Base-by-base conservation (phyloP, 148 eudicot genomes). In the Gaultheria prostrata region DNA sequence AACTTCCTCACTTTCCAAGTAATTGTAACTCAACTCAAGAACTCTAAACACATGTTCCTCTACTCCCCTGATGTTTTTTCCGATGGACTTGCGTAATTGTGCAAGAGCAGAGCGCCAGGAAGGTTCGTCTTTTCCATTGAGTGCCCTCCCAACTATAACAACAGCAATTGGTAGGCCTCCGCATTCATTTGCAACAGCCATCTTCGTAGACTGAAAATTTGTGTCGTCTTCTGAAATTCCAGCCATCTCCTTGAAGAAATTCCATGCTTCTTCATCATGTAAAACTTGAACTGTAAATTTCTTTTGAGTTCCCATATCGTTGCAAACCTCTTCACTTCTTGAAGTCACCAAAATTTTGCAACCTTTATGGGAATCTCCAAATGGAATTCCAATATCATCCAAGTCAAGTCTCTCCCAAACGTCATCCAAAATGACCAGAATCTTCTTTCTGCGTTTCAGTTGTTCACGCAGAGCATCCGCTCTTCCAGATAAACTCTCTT, bases 201-300 rank as follows among this genome's bases (percentile, higher is more conserved):
- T 51, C n/a, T 26, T 33, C 1, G 24, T 1, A 24, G 71, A 28
- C 8, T 39, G 43, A 39, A 28, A 20, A n/a, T 8, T n/a, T 0
- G 39, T 2, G 10, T 13, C 24, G 32, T 32, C 65, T 8, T 10
- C 39, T 12, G 51, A 43, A 69, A 74, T 78, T 21, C 87, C 89
- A 15, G 83, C 86, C 63, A 73, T 80, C 75, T 86, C 84, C 84
- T 57, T 86, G 56, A 88, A 90, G 8, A 88, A 87, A 75, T 67
- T 80, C 92, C 73, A 69, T 69, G 30, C 33, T 28, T 69, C 67
- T 61, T 61, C 21, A 21, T 20, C 8, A 61, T 1, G 4, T 61
- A 61, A 20, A 28, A 61, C 67, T 5, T 24, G 8, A 20, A 61
- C 26, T 2, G 17, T 61, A 5, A 61, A 18, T 15, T 61, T 61